phyloP scores from a whole-genome alignment of 116 monocot genomes.

The Papilionanthe hybrid region DNA sequence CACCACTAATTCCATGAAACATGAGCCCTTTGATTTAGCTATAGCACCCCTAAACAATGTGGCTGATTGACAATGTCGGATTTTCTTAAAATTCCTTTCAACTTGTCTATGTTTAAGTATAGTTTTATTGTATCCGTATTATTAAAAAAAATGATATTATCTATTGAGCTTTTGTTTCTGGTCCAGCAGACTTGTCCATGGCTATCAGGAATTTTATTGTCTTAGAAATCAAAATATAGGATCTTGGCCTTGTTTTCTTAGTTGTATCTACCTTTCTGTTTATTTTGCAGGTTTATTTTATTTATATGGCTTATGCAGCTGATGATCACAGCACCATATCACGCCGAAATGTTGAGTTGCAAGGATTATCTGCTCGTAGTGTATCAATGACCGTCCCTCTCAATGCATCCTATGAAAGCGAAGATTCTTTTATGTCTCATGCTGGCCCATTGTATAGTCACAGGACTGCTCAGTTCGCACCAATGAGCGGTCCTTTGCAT shows the following conservation, averaged over 20 bases:
- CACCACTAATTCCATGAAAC: background rate
- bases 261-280: background rate
- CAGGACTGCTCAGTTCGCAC: conserved; percentile 16
- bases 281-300: background rate
- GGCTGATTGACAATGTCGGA: background rate
- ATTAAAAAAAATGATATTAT: background rate
- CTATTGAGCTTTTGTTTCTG: background rate
- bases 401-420: conserved; percentile 25
- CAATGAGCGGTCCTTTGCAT: conserved; percentile 28
- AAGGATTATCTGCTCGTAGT: conserved; percentile 30
- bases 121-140: background rate
- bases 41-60: background rate
- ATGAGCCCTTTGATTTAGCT: background rate
- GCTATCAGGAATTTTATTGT: background rate
- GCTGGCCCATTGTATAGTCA: conserved; percentile 36
- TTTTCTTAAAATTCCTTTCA: too few species aligned
- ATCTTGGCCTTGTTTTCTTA: background rate
- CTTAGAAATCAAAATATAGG: background rate
- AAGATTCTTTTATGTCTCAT: conserved; percentile 33
- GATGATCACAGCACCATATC: conserved; percentile 11
- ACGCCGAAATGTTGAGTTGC: conserved; percentile 21
- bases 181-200: background rate
- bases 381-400: conserved; percentile 39
- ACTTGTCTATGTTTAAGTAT: background rate
- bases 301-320: conserved; percentile 6